phyloP scores from a whole-genome alignment of 2,329 filamentous ascomycete genomes.

The Teratosphaeria destructans region DNA sequence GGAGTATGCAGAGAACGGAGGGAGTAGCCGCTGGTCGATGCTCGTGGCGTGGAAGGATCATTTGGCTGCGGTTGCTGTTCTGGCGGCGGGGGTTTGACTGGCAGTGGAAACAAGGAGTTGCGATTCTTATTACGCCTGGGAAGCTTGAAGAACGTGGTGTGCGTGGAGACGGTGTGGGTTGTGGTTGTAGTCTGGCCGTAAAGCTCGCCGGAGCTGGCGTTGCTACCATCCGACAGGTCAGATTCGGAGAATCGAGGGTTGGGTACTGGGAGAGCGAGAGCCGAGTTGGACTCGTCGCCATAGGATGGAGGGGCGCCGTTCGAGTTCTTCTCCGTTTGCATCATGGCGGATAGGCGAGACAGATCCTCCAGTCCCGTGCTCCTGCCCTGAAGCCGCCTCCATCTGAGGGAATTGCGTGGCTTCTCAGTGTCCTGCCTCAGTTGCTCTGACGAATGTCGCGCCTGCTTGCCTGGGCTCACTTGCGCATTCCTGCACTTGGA shows the following conservation, averaged over 20 bases:
- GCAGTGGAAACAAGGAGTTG: conserved; percentile 77
- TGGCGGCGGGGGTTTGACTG: conserved; percentile 53
- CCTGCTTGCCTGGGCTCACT: not conserved
- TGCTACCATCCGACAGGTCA: conserved; percentile 71
- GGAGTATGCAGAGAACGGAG: conserved; percentile 17
- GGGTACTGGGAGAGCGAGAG: conserved; percentile 53
- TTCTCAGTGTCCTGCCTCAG: conserved; percentile 10
- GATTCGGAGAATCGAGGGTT: conserved; percentile 62
- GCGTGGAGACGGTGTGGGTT: conserved; percentile 46
- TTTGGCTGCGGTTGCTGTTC: conserved; percentile 20
- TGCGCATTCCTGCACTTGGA: conserved; percentile 8
- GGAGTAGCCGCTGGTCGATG: conserved; percentile 21
- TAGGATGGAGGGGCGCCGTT: conserved; percentile 46
- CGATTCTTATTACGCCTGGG: conserved; percentile 66
- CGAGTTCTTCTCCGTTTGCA: conserved; percentile 10
- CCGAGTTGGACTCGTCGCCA: conserved; percentile 50
- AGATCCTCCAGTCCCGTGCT: conserved; percentile 28
- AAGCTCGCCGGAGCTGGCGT: conserved; percentile 43
- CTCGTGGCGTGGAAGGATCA: conserved; percentile 27
- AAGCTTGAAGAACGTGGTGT: conserved; percentile 68
- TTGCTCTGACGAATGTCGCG: conserved; percentile 9
- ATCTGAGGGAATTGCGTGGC: conserved; percentile 13
- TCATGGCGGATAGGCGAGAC: conserved; percentile 52
- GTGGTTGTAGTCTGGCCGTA: conserved; percentile 50
- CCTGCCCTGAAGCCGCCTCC: conserved; percentile 20